Evolutionary conservation across 768 basidiomycete genomes (phyloP), one percentile per base, ranked within the genome.

Genomic region (Termitomyces sp.): DNA sequence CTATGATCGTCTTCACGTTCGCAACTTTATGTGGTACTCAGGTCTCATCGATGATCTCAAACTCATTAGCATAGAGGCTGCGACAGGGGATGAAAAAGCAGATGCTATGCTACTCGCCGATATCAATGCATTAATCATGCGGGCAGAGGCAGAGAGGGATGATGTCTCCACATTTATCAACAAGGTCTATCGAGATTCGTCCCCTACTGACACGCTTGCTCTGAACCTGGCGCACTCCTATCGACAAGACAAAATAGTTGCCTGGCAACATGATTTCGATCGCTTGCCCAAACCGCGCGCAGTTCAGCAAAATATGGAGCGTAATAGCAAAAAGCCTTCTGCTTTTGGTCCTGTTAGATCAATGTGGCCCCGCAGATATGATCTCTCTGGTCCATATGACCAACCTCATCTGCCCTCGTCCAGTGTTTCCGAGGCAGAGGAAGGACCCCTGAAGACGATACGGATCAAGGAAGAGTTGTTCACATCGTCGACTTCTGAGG

Each of bases 181-280:
- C 58, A 74, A 79, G 53, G 84, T 92, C 25, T 97, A 98, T 71
- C 82, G 82, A 64, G 86, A 92, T 57, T 89, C 93, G 0, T 64
- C 82, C 0, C 84, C 92, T 50, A 89, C 83, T 19, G 94, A 97
- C 66, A 95, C 94, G 0, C 80, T 96, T 42, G 90, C 88, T 37
- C 79, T 95, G 50, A 98, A 95, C 59, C 83, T 84, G 62, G 89
- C 95, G 5, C 86, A 95, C 47, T 85, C 90, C 1, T 86, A 86
- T 58, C 81, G 95, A 45, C 96, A 98, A 73, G 93, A 96, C 64
- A 89, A 89, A 68, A 92, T 96, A 46, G 92, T 96, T 16, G 91
- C 90, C n/a, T 98, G 95, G 92, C 95, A 99, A 70, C 83, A 83
- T 59, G 94, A 98, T 67, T 94, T 96, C 62, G 90, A 93, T 63